Evolutionary conservation across 2,329 filamentous ascomycete species (phyloP), one percentile per base, ranked within the genome.

Genomic region (Emmonsiellopsis sp.): DNA sequence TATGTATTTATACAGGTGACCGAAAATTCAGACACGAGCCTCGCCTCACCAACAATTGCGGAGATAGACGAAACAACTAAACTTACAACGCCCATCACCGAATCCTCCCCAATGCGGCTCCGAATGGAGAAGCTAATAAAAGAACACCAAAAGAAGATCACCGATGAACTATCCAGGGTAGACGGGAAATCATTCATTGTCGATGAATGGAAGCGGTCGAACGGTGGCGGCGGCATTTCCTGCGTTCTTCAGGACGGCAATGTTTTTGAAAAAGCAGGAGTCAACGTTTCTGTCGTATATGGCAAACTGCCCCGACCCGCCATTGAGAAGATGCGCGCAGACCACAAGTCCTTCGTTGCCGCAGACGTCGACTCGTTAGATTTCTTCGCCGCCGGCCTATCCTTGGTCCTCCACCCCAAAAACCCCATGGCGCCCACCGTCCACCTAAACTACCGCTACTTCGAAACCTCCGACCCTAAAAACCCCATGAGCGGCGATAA

Each of bases 391-490:
- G 87, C 92, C 1, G 93, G 93, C 5, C 77, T 98, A 51, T 95
- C 90, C 65, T 80, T 98, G 70, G 92, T 98, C 31, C 77, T 97
- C 51, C 93, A 98, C 70, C 93, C 93, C 2, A 80, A 83, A 63
- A 98, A 98, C 72, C 93, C 93, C 47, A 95, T 95, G 86, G 92
- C 92, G 6, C 93, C 93, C 0, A 98, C 93, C 0, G 93, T 98
- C 14, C 93, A 98, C 70, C 79, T 98, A 62, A 98, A 98, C 77
- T 97, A 97, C 77, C 84, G 93, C 54, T 98, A 98, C 74, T 98
- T 98, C 66, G 93, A 98, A 76, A 98, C 93, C 1, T 87, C 88
- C 56, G 87, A 92, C 63, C 81, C 86, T 7, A 86, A 92, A 62
- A 89, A 86, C 78, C 60, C 85, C 78, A 51, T 89, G 52, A 72